Base-by-base conservation (phyloP, 1,284 basidiomycete genomes). In the Mycena citricolor region DNA sequence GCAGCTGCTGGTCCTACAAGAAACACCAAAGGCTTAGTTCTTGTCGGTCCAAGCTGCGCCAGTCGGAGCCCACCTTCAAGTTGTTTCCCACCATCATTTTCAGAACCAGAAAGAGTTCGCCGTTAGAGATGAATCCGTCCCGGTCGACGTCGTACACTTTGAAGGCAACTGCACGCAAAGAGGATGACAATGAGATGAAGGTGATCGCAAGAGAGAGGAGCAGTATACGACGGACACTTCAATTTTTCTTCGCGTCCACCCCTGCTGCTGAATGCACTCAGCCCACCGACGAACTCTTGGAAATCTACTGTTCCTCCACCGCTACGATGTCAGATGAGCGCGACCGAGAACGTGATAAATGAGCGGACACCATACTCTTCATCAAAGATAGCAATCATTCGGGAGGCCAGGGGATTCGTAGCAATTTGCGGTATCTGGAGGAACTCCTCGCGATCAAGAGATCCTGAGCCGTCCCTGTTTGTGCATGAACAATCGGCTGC, bases 81-180 rank as follows among this genome's bases (percentile, higher is more conserved):
- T 99, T 99, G 66, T 91, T 98, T 25, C 95, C 95, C 32, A 99
- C 97, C 95, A 99, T 99, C 92, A 99, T 98, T 76, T 99, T 99
- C 53, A 99, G 73, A 29, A 99, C 95, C 39, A 99, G 73, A 71
- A 98, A 99, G 34, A 99, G 79, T 69, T 99, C 95, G 45, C 95
- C 97, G 62, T 99, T 99, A n/a, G 93, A 97, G 63, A 99, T 99
- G 67, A 73, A 95, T 2, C 93, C 94, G 61, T 99, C 95, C 37
- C 95, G 79, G 63, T 99, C 95, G 70, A 99, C 93, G 64, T 99
- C 97, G 62, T 99, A 99, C 39, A 99, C 97, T 64, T 99, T 97
- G 79, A 95, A 97, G 4, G 94, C 93, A 61, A 97, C 92, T 94
- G 53, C 51, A 53, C 36, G 40, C 62, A 63, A 42, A 7, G 17